Evolutionary conservation across 768 basidiomycete species (phyloP), one percentile per base, ranked within the genome.

Genomic region (Mrakia gelida): DNA sequence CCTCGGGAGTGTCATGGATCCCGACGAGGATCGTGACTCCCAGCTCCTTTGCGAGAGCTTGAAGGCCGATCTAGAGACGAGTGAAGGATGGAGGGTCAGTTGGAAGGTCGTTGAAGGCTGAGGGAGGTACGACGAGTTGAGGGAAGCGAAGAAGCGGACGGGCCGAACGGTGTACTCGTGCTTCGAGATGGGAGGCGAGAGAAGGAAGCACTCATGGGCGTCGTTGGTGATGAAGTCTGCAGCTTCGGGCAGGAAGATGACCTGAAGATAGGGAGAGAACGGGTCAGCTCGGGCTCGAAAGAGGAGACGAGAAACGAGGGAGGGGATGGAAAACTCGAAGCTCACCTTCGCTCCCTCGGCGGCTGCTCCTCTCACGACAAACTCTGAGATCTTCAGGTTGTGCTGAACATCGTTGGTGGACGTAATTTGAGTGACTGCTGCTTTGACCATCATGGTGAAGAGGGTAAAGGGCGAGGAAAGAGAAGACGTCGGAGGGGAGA

Each of bases 1-100:
- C 54, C 45, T 81, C 81, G 0, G 83, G 82, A 13, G 81, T 78
- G 68, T 84, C 82, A 63, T 84, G 83, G 7, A 84, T 80, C 0
- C 83, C 83, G 2, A 77, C 82, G 18, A 75, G 77, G 32, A 84
- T 81, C 32, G 75, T 74, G 18, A 84, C 81, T 0, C 75, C 71
- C 0, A 84, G 78, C 61, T 84, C 82, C 74, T 82, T 45, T 16
- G 83, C 83, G 2, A 82, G 76, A 13, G 56, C 41, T 71, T 80
- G 81, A 7, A 84, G 75, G 4, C 82, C 82, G 11, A 79, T 80
- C 77, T 78, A 28, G 10, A 8, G 9, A n/a, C 18, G 16, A 28
- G 28, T 3, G 34, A 45, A 45, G 45, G 15, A 16, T 16, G 11
- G 11, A 45, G 15, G 15, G 45, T 45, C 5, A 45, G 45, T 16